A percentile compares a stretch with the other conserved stretches of the same genome.
These are phyloP conservation scores for Vararia minispora DNA, from an alignment of 768 basidiomycete genomes.

Conservation along the genomic window DNA sequence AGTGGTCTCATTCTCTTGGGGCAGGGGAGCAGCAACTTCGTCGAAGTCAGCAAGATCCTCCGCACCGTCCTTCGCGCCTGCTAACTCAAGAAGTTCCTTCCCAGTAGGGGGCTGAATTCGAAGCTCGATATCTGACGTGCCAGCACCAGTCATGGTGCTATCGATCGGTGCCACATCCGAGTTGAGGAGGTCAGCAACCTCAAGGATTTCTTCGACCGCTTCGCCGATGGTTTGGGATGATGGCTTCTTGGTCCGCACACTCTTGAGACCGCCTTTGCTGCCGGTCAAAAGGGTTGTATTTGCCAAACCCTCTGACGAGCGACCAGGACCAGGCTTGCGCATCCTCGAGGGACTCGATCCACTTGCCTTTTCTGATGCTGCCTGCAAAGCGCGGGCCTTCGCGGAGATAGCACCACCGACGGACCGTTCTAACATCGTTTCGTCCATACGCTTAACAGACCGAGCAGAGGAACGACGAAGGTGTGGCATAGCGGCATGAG, in stretches of 20 bases:
- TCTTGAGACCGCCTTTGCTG: slow-evolving; percentile 6
- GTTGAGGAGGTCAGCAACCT: slow-evolving; percentile 6
- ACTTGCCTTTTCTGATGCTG: no score
- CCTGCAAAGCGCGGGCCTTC: no score
- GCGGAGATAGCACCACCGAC: no score
- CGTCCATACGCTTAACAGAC: no score
- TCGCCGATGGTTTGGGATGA: slow-evolving; percentile 1
- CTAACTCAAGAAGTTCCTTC: background rate
- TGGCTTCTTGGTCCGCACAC: background rate
- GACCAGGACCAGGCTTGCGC: background rate
- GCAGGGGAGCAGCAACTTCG: no score
- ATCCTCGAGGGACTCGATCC: no score
- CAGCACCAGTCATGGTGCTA: background rate
- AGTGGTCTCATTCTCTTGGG: no score
- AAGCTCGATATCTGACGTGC: background rate
- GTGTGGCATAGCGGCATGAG: no score
- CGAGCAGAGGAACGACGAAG: no score
- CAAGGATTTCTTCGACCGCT: background rate
- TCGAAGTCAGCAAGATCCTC: slow-evolving; percentile 1
- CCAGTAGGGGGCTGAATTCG: background rate
- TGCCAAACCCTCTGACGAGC: slow-evolving; percentile 1
- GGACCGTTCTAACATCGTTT: no score
- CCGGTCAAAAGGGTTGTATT: background rate
- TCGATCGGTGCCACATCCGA: slow-evolving; percentile 3
- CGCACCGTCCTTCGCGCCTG: background rate